Conservation (phyloP, 768 basidiomycete species). For the Saitozyma sp. region DNA sequence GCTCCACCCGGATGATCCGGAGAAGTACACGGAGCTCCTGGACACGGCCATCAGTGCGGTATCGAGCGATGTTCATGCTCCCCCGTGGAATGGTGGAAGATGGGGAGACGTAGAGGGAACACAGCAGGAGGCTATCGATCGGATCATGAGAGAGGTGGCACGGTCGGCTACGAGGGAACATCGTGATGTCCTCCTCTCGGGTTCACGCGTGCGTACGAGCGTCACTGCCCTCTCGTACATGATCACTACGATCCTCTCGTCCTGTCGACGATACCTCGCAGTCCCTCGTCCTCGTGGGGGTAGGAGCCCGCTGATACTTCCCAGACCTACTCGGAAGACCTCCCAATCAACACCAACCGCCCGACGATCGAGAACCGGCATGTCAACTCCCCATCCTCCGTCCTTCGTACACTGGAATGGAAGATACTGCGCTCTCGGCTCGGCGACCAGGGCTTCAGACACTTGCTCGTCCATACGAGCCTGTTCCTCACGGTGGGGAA, state of each 20-base stretch:
- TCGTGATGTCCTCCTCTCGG: slow-evolving; percentile 29
- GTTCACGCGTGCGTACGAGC: slow-evolving; percentile 20
- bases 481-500: slow-evolving; percentile 78
- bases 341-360: slow-evolving; percentile 35
- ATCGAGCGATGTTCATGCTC: background rate
- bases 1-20: slow-evolving; percentile 14
- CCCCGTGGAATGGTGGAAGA: background rate
- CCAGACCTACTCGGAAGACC: background rate
- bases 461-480: slow-evolving; percentile 72
- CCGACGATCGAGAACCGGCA: slow-evolving; percentile 42
- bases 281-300: background rate
- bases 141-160: slow-evolving; percentile 31
- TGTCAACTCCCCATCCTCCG: slow-evolving; percentile 34
- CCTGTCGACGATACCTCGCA: background rate
- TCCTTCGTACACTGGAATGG: slow-evolving; percentile 32
- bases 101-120: slow-evolving; percentile 8
- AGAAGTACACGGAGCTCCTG: slow-evolving; percentile 17
- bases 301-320: background rate
- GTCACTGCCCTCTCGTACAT: background rate
- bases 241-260: too few relatives aligned
- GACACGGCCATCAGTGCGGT: background rate
- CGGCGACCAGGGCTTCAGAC: slow-evolving; percentile 72
- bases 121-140: slow-evolving; percentile 43
- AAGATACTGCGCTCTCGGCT: slow-evolving; percentile 59
- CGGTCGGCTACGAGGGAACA: slow-evolving; percentile 5